Evolutionary conservation across 2,329 filamentous ascomycete genomes (phyloP).

Genomic region (Xylogone sp.): DNA sequence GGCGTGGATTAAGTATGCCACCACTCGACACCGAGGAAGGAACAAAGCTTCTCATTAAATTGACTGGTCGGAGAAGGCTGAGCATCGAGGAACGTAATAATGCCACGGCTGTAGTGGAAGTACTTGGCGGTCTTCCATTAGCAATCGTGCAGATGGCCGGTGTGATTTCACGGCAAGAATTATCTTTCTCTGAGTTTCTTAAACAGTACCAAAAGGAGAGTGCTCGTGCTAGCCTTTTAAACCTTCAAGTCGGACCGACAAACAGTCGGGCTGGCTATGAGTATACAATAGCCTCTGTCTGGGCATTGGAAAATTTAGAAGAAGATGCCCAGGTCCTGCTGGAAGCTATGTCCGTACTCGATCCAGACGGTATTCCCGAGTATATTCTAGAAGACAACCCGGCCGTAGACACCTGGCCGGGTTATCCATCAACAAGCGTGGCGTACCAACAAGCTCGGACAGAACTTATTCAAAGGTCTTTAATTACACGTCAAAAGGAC

Average conservation of each 20-base stretch:
- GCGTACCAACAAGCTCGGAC: conserved; percentile 19
- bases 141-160: no score
- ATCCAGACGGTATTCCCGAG: conserved; percentile 21
- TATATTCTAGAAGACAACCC: neutral
- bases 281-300: conserved; percentile 15
- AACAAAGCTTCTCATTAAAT: conserved; percentile 1
- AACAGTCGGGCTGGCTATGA: conserved; percentile 3
- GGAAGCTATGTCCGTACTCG: conserved; percentile 17
- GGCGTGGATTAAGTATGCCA: conserved; percentile 8
- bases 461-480: conserved; percentile 22
- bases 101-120: no score
- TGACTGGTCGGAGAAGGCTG: no score
- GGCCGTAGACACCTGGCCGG: neutral
- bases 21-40: conserved; percentile 7
- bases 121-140: no score
- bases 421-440: conserved; percentile 9
- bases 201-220: conserved; percentile 1
- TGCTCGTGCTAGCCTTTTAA: conserved; percentile 1
- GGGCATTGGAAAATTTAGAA: conserved; percentile 15
- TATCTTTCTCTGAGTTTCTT: no score
- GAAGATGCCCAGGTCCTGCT: conserved; percentile 8
- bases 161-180: no score
- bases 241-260: conserved; percentile 1
- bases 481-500: conserved; percentile 19
- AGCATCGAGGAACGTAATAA: no score